Percentiles rank a stretch among this genome's conserved stretches.
phyloP scores from a whole-genome alignment of 2,329 filamentous ascomycete species.

The Corniculantispora saksenae region DNA sequence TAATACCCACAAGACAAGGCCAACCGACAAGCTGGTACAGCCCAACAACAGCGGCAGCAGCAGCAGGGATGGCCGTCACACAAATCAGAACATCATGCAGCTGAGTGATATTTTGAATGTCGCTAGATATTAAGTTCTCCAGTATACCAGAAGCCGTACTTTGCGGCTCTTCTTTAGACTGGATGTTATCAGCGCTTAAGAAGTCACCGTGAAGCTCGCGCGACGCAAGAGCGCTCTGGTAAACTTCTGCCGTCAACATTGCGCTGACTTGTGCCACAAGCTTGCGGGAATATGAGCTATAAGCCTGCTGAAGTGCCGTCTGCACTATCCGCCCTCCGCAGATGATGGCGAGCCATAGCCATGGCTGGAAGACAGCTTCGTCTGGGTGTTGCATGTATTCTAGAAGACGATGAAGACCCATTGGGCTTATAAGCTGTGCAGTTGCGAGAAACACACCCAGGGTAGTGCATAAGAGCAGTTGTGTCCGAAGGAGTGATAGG shows the following conservation, averaged over 20 bases:
- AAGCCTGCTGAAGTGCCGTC: conserved; percentile 55
- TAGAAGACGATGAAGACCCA: conserved; percentile 54
- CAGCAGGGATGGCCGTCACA: conserved; percentile 42
- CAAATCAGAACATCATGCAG: conserved; percentile 51
- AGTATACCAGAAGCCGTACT: conserved; percentile 51
- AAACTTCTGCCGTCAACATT: conserved; percentile 10
- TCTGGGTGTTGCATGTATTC: conserved; percentile 50
- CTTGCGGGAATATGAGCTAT: conserved; percentile 58
- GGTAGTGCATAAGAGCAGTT: conserved; percentile 10
- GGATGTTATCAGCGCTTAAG: neutral
- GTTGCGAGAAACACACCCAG: conserved; percentile 41
- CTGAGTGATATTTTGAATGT: conserved; percentile 55
- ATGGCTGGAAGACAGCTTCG: conserved; percentile 47
- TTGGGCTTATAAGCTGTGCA: conserved; percentile 53
- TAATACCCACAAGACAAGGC: conserved; percentile 54
- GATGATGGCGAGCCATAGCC: conserved; percentile 55
- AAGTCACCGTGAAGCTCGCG: conserved; percentile 10
- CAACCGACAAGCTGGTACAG: conserved; percentile 58
- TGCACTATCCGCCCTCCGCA: conserved; percentile 50
- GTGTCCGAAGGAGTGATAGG: neutral
- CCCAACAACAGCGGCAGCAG: conserved; percentile 48
- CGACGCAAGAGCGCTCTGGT: conserved; percentile 3
- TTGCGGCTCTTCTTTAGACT: conserved; percentile 21
- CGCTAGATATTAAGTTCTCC: conserved; percentile 59
- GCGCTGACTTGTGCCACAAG: conserved; percentile 56